Base-by-base conservation (phyloP, 768 basidiomycete genomes). In the Tephrocybe sp. region DNA sequence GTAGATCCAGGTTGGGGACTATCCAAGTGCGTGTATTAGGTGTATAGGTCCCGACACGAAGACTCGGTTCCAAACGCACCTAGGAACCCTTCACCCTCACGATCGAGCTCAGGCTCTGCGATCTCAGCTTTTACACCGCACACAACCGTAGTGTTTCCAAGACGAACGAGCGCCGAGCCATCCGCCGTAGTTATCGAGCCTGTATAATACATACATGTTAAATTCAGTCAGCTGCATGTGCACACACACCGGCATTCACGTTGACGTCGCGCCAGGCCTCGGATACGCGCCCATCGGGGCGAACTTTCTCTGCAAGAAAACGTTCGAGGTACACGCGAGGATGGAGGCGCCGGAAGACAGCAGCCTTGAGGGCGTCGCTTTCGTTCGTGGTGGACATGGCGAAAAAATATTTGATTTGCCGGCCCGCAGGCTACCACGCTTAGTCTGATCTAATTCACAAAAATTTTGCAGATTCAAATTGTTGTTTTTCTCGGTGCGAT, bases 71-170 rank as follows among this genome's bases (percentile, higher is more conserved):
- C 27, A 15, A 9, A 61, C 79, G 49, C 57, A 94, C 95, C 94
- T 19, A 98, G 60, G 63, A 89, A 98, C 0, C 96, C 96, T 24
- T 84, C 76, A 13, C 78, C 71, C 1, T 87, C 89, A 2, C 67
- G 67, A 54, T 92, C 85, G 15, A 96, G 63, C 57, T 91, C 89
- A 4, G 96, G 96, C 60, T 93, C 90, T 22, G 92, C 87, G 32
- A 96, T 87, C 68, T 98, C 95, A 12, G 92, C 94, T 64, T 97
- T 98, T 56, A 99, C 83, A 1, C 97, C 97, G 60, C 95, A 98
- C 0, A 98, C 90, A 30, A 98, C 75, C 1, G 92, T 98, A n/a
- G 96, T 97, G 39, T 90, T 80, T 16, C 97, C 97, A 51, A 98
- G 64, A 22, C 92, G 76, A 4, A 98, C 91, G 32, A 99, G 84